Conservation (phyloP, 768 basidiomycete species). For the Agaricus blazei region DNA sequence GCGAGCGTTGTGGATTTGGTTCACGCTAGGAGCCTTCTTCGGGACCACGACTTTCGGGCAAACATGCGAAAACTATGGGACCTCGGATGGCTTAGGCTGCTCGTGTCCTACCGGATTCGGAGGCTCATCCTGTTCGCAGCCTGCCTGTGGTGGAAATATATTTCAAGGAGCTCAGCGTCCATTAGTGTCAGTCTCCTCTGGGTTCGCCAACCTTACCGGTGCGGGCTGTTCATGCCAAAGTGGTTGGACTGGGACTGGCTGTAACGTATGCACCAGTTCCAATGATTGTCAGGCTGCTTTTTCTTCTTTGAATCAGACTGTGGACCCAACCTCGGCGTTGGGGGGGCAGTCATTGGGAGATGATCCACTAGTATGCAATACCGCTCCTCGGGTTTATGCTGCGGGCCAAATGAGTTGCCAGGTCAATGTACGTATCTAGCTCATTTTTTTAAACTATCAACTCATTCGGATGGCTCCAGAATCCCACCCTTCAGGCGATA, state of each 20-base stretch:
- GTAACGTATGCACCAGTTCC: slow-evolving; percentile 71
- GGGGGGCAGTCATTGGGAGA: slow-evolving; percentile 23
- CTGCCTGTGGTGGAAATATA: slow-evolving; percentile 77
- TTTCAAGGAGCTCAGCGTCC: slow-evolving; percentile 65
- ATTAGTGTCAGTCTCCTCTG: slow-evolving; percentile 37
- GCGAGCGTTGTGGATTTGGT: not conserved
- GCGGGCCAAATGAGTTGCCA: slow-evolving; percentile 81
- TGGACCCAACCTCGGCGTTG: slow-evolving; percentile 22
- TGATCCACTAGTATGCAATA: slow-evolving; percentile 74
- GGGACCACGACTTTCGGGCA: slow-evolving; percentile 23
- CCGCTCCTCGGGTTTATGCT: slow-evolving; percentile 64
- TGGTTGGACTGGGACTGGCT: slow-evolving; percentile 76
- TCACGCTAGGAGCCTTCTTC: slow-evolving; percentile 15
- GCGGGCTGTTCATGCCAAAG: slow-evolving; percentile 62
- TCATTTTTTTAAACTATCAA: not conserved
- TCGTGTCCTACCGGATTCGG: slow-evolving; percentile 82
- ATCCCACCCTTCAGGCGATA: slow-evolving; percentile 75
- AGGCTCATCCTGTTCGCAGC: slow-evolving; percentile 60
- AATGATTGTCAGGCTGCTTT: slow-evolving; percentile 67
- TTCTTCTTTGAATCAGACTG: slow-evolving; percentile 32
- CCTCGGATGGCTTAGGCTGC: slow-evolving; percentile 52
- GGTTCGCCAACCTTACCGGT: slow-evolving; percentile 61
- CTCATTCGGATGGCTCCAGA: slow-evolving; percentile 35
- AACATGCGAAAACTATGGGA: slow-evolving; percentile 69
- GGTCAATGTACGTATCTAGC: slow-evolving; percentile 57